Evolutionary conservation across 805 yeast species (phyloP), one percentile per base, ranked within the genome.

Genomic region (Kregervanrija fluxuum): DNA sequence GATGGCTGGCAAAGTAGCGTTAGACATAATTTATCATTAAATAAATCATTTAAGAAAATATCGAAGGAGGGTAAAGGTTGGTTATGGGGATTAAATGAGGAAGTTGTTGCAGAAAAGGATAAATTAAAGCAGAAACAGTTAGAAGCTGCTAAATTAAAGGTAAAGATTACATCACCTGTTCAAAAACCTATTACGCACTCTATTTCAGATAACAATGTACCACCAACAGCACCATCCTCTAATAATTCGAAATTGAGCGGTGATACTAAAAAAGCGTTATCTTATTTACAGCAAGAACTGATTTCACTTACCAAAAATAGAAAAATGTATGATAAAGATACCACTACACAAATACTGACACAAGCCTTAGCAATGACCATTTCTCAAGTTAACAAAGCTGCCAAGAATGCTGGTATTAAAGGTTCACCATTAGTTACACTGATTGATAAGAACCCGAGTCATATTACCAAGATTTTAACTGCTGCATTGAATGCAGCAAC

Each of bases 1-100:
- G 95, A 89, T 62, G 98, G 98, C 3, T 93, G 99, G 99, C 99
- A 93, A 66, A 83, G 86, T 57, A 80, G 95, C 0, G 95, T 93
- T 14, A 76, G 95, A 42, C 99, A 93, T 65, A 90, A 89, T 55
- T 70, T 93, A 35, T 83, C 91, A 16, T 71, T 88, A 52, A 89
- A 89, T 65, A 88, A 87, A 65, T 81, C 91, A 6, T 93, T 91
- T 67, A 73, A 78, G 43, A 85, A 85, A 57, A 82, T 85, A 12
- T 79, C 88, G 34, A 82, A 84, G 48, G 93, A 85, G 54, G 93
- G 95, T n/a, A 85, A 85, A 61, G 96, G 95, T 46, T 90, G 95
- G 95, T 67, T 86, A 30, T 91, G 96, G 95, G 91, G 91, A 3
- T 68, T 93, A 35, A 96, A 93, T 65, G 95, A 88, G 48, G 83